Base-by-base conservation (phyloP, 1,284 basidiomycete species). In the Apiotrichum veenhuisii region DNA sequence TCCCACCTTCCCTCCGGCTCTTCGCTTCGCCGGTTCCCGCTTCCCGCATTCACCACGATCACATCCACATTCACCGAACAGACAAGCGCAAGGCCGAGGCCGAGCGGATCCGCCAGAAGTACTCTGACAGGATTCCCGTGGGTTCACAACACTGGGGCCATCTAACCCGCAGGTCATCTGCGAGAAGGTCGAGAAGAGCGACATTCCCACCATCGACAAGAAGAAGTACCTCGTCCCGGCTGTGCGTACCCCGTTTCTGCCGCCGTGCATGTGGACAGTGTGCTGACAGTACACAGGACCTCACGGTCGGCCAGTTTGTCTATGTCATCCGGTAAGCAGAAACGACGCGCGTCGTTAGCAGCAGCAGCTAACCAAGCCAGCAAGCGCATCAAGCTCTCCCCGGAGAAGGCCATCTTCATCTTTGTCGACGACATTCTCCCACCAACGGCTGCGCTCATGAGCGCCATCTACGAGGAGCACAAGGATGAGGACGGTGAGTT, bases 151-250 rank as follows among this genome's bases (percentile, higher is more conserved):
- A 11, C 7, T 45, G 3, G 5, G 20, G 17, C 17, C 14, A 17
- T 12, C 43, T 17, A 18, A 25, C 37, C n/a, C 42, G 3, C 63
- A 97, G 93, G 94, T 98, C 64, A 99, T 99, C 78, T 99, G 96
- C 80, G 96, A 99, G 84, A 98, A 98, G 82, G 95, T 93, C 52
- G 95, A 98, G 81, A 86, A 91, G 74, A 96, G 94, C 56, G 96
- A 99, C 79, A 98, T 98, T 74, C 92, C 94, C 0, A 95, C 93
- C 22, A 98, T 99, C 73, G 96, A 98, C 84, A 99, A 99, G 90
- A 98, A 98, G 89, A 99, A 98, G 83, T 99, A 98, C 71, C 83
- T 99, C 46, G 96, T 98, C 4, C 96, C 96, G 52, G 95, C 93
- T 52, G 91, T 94, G 46, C 48, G 79, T 75, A 14, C 22, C 15